These are phyloP conservation scores for Eutypella sp. DNA, from an alignment of 2,329 filamentous ascomycete species.

Conservation along the genomic window DNA sequence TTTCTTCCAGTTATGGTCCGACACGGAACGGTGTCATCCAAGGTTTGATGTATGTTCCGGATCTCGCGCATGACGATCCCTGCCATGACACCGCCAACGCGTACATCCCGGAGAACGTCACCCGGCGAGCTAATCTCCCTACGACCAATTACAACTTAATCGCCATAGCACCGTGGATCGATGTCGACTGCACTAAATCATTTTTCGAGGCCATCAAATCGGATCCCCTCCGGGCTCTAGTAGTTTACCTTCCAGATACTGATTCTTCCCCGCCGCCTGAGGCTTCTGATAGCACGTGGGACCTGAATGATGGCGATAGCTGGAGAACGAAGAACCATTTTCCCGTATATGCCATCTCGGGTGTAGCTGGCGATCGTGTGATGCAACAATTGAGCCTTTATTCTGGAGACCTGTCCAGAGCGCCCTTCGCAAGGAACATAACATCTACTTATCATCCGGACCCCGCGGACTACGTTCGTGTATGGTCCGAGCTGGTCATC, in stretches of 20 bases:
- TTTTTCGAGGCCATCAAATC: conserved; percentile 61
- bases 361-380: conserved; percentile 59
- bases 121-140: conserved; percentile 64
- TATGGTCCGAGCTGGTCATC: conserved; percentile 52
- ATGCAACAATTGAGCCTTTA: conserved; percentile 71
- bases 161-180: conserved; percentile 84
- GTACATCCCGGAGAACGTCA: conserved; percentile 73
- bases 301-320: conserved; percentile 59
- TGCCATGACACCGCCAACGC: conserved; percentile 60
- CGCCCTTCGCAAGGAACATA: conserved; percentile 55
- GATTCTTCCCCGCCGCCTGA: conserved; percentile 59
- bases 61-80: conserved; percentile 50
- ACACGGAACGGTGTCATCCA: conserved; percentile 57
- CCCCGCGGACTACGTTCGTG: conserved; percentile 53
- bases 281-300: conserved; percentile 62
- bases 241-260: conserved; percentile 58
- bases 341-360: conserved; percentile 78
- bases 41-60: conserved; percentile 82
- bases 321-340: conserved; percentile 71
- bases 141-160: conserved; percentile 67
- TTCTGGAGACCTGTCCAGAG: conserved; percentile 65
- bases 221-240: conserved; percentile 57
- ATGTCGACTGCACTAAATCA: conserved; percentile 62
- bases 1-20: conserved; percentile 63
- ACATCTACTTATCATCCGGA: conserved; percentile 49